These are phyloP conservation scores for Aurantiochytrium sp. DNA, from an alignment of 108 stramenopile species.

Conservation along the genomic window DNA sequence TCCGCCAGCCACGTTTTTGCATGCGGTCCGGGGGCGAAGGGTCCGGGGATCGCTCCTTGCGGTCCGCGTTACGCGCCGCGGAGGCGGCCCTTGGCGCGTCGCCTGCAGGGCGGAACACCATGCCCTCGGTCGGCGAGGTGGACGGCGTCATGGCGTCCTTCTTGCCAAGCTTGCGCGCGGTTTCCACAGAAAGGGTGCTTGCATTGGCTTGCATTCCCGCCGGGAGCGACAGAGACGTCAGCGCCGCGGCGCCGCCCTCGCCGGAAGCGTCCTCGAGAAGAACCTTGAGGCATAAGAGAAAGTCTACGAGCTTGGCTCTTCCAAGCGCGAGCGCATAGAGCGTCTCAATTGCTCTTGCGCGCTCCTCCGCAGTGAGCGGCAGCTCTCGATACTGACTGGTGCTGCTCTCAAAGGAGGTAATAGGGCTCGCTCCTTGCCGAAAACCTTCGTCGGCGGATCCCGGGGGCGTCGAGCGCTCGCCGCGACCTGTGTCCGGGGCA, in stretches of 20 bases:
- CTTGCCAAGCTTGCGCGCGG: background rate
- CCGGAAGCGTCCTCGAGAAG: slow-evolving; percentile 5
- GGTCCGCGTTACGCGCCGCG: background rate
- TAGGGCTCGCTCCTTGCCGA: too few species aligned
- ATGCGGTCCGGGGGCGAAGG: background rate
- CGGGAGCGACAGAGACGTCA: too few species aligned
- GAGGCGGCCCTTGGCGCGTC: background rate
- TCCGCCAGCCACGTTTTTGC: background rate
- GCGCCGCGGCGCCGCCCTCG: background rate
- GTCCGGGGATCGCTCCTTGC: slow-evolving; percentile 31
- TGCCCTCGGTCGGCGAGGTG: slow-evolving; percentile 31
- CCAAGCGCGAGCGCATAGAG: slow-evolving; percentile 36
- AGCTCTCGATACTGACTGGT: background rate
- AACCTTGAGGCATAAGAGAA: slow-evolving; percentile 41
- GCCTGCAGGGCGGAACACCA: background rate
- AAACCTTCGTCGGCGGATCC: too few species aligned
- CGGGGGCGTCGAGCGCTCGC: too few species aligned
- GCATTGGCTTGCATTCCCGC: background rate
- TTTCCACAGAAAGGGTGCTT: background rate
- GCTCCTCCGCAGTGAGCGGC: slow-evolving; percentile 9
- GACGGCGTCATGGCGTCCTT: background rate
- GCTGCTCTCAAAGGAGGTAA: too few species aligned
- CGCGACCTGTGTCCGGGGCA: too few species aligned
- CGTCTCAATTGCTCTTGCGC: slow-evolving; percentile 19
- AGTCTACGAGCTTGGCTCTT: slow-evolving; percentile 39